A percentile compares a stretch with the other conserved stretches of the same genome.
Conservation (phyloP, 2,329 filamentous ascomycete species). For the Geosmithia morbida region DNA sequence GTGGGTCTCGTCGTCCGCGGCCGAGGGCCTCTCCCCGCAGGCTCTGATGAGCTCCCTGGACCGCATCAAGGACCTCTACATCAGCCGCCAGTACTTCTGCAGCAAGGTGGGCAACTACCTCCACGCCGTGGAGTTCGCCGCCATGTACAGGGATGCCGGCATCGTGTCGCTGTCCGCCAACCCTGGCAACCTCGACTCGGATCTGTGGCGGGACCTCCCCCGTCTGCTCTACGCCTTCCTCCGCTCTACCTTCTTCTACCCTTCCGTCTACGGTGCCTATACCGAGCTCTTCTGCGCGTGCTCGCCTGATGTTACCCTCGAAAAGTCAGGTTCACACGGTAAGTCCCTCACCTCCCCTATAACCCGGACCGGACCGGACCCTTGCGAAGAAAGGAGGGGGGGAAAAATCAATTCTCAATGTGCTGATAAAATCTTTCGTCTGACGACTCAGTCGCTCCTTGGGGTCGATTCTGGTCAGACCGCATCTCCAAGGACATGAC, state of each 20-base stretch:
- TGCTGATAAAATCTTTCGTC: neutral
- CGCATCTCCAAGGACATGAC: conserved; percentile 16
- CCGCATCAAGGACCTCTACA: conserved; percentile 10
- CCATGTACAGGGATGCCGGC: conserved; percentile 14
- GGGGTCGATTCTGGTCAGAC: conserved; percentile 16
- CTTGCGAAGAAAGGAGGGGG: too few species aligned
- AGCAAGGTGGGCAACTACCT: conserved; percentile 12
- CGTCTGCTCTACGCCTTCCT: conserved; percentile 5
- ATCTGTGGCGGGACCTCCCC: conserved; percentile 10
- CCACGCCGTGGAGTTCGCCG: conserved; percentile 10
- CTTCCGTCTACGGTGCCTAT: conserved; percentile 24
- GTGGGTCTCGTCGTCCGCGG: conserved; percentile 12
- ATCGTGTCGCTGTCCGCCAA: conserved; percentile 10
- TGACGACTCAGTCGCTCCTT: conserved; percentile 14
- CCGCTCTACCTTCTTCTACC: conserved; percentile 5
- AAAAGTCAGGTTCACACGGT: conserved; percentile 18
- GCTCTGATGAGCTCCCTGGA: conserved; percentile 8
- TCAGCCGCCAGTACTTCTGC: conserved; percentile 1
- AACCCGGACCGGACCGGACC: too few species aligned
- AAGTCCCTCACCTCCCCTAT: too few species aligned
- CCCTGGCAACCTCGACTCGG: conserved; percentile 18
- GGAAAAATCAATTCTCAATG: too few species aligned
- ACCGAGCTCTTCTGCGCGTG: conserved; percentile 31
- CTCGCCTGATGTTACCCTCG: conserved; percentile 23
- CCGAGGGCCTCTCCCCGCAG: conserved; percentile 5